Evolutionary conservation across 805 yeast species (phyloP).

Genomic region (Saccharomyces eubayanus): DNA sequence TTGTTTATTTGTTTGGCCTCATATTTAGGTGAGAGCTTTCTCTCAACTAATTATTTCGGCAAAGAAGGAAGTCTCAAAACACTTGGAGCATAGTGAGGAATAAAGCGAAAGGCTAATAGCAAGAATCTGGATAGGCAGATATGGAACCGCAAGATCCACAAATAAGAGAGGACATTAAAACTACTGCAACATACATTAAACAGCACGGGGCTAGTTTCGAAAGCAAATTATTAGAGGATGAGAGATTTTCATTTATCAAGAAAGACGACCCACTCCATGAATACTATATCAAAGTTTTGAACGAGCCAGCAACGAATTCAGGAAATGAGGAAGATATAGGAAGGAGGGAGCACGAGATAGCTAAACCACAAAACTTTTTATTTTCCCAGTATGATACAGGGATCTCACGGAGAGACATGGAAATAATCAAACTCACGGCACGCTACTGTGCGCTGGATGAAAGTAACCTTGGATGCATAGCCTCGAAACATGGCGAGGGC

Average conservation of each 20-base stretch:
- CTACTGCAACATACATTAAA: slow-evolving; percentile 62
- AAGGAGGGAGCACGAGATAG: slow-evolving; percentile 31
- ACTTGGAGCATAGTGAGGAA: slow-evolving; percentile 16
- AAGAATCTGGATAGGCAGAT: neutral
- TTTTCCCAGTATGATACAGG: slow-evolving; percentile 25
- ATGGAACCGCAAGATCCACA: slow-evolving; percentile 47
- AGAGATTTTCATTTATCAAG: slow-evolving; percentile 57
- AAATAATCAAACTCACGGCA: slow-evolving; percentile 66
- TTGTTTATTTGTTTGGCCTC: neutral
- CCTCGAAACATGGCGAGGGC: slow-evolving; percentile 25
- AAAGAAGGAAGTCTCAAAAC: neutral
- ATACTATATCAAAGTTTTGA: slow-evolving; percentile 37
- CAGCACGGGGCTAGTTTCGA: slow-evolving; percentile 66
- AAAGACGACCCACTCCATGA: slow-evolving; percentile 45
- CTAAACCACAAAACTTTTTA: slow-evolving; percentile 20
- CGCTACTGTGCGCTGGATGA: slow-evolving; percentile 24
- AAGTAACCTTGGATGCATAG: neutral
- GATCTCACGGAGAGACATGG: slow-evolving; percentile 56
- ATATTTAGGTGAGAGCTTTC: neutral
- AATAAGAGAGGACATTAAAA: slow-evolving; percentile 47
- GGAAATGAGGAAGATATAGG: neutral
- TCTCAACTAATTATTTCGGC: neutral
- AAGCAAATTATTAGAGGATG: slow-evolving; percentile 43
- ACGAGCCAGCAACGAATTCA: neutral
- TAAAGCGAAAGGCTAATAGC: slow-evolving; percentile 31